Evolutionary conservation across 495 filamentous ascomycete species (phyloP).

Genomic region (Glonium stellatum): DNA sequence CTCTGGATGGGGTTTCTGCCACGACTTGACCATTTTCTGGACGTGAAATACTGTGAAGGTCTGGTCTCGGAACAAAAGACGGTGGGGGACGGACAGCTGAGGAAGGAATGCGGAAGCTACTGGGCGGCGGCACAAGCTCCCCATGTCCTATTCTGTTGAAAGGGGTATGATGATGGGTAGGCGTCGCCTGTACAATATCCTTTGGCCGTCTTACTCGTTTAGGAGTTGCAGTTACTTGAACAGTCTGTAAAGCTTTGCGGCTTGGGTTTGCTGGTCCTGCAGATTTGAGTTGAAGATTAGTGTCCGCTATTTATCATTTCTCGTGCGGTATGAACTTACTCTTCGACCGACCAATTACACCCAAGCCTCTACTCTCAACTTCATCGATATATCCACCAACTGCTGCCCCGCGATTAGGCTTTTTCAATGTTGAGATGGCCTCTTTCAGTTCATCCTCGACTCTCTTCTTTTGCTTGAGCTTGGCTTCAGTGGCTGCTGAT

Average conservation of each 20-base stretch:
- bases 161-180: slow-evolving; percentile 14
- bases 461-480: slow-evolving; percentile 64
- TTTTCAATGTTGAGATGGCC: slow-evolving; percentile 76
- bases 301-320: not conserved
- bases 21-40: not conserved
- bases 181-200: slow-evolving; percentile 17
- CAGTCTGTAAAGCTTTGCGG: slow-evolving; percentile 44
- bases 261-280: slow-evolving; percentile 59
- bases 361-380: slow-evolving; percentile 53
- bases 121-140: slow-evolving; percentile 11
- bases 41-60: slow-evolving; percentile 15
- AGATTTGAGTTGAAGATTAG: slow-evolving; percentile 2
- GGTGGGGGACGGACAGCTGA: slow-evolving; percentile 25
- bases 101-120: slow-evolving; percentile 27
- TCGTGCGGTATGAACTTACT: slow-evolving; percentile 20
- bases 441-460: slow-evolving; percentile 75
- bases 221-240: slow-evolving; percentile 36
- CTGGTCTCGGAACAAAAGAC: slow-evolving; percentile 9
- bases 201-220: slow-evolving; percentile 17
- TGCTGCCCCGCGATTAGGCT: slow-evolving; percentile 76
- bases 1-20: slow-evolving; percentile 21
- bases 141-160: slow-evolving; percentile 17
- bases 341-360: slow-evolving; percentile 20
- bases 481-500: slow-evolving; percentile 54
- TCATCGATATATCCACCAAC: slow-evolving; percentile 65